Conservation (phyloP, 208 protist species). For the Acanthamoeba rhysodes region DNA sequence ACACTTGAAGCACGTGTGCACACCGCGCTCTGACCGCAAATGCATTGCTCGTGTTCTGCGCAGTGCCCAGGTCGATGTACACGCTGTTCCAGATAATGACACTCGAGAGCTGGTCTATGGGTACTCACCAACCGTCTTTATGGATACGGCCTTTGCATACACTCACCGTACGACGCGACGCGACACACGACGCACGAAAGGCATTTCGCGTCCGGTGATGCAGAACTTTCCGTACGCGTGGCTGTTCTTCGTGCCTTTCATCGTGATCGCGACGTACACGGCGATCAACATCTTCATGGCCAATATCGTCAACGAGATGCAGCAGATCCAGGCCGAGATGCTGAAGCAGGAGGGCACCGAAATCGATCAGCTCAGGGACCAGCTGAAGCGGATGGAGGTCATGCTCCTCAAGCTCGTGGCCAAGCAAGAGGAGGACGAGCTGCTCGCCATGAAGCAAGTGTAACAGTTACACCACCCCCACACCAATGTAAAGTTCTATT, state of each 20-base stretch:
- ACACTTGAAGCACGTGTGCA: neutral
- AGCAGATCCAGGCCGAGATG: constrained; percentile 44
- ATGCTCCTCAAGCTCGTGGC: constrained; percentile 25
- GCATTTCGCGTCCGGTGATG: constrained; percentile 37
- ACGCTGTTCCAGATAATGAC: constrained; percentile 59
- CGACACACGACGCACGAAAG: neutral
- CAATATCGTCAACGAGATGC: constrained; percentile 61
- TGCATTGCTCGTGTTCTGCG: neutral
- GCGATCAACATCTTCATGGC: constrained; percentile 61
- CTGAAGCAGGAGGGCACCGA: constrained; percentile 23
- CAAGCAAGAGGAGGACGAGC: constrained; percentile 47
- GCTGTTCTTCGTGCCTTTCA: constrained; percentile 49
- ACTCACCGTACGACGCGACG: no score
- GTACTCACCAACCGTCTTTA: neutral
- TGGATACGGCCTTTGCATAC: neutral
- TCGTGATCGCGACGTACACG: constrained; percentile 14
- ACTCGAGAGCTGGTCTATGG: constrained; percentile 34
- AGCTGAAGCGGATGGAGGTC: constrained; percentile 34
- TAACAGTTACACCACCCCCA: neutral
- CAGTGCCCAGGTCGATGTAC: constrained; percentile 35
- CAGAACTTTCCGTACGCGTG: constrained; percentile 29
- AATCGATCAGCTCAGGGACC: constrained; percentile 22
- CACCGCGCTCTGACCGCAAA: neutral
- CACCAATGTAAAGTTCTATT: neutral
- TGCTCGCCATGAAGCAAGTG: constrained; percentile 14